A percentile compares a stretch with the other conserved stretches of the same genome.
Evolutionary conservation across 306 rosid genomes (phyloP).

Genomic region (Trifolium fragiferum): DNA sequence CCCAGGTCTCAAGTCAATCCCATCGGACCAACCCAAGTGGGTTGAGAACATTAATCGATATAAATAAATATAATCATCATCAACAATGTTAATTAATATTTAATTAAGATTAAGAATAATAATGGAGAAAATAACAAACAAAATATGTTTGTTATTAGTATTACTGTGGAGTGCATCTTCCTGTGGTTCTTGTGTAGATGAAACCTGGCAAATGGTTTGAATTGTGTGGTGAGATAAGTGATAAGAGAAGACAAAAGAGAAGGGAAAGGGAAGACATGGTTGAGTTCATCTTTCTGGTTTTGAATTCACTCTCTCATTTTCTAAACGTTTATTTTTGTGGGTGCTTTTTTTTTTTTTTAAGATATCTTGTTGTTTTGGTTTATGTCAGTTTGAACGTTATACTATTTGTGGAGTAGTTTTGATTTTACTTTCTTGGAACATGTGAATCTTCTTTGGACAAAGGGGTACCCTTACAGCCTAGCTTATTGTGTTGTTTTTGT

Average conservation of each 20-base stretch:
- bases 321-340: too few species aligned
- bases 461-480: not conserved
- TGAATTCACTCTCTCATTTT: not conserved
- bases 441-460: constrained; percentile 40
- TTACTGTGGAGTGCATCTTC: constrained; percentile 81
- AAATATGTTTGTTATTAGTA: not conserved
- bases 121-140: too few species aligned
- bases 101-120: not conserved
- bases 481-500: not conserved
- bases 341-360: not conserved
- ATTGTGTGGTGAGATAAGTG: not conserved
- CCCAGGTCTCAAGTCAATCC: too few species aligned
- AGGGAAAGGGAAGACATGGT: constrained; percentile 24
- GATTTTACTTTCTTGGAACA: constrained; percentile 40
- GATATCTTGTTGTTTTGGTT: constrained; percentile 37
- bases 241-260: constrained; percentile 34
- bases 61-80: not conserved
- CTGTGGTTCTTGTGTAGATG: constrained; percentile 65
- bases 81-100: not conserved
- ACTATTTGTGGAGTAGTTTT: not conserved
- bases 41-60: too few species aligned
- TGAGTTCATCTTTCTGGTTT: not conserved
- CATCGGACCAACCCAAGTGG: too few species aligned
- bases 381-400: constrained; percentile 37
- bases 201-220: constrained; percentile 59